These are phyloP conservation scores for Alternaria arborescens DNA, from an alignment of 2,329 filamentous ascomycete genomes.

Conservation along the genomic window DNA sequence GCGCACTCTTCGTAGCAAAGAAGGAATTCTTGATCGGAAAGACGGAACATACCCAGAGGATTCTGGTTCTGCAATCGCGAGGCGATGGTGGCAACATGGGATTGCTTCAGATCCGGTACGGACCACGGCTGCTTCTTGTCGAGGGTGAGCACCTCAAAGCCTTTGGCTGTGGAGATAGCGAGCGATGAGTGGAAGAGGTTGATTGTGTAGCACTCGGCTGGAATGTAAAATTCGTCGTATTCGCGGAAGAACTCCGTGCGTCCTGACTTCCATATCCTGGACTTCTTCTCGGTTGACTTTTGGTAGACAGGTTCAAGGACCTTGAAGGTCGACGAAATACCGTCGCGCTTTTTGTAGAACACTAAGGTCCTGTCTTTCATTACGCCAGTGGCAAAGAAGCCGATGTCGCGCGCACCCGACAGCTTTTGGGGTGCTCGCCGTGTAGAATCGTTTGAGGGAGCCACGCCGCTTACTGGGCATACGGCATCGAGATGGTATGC, in stretches of 20 bases:
- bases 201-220: constrained; percentile 90
- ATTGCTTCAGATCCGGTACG: constrained; percentile 83
- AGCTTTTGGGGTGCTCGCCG: constrained; percentile 91
- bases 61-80: constrained; percentile 81
- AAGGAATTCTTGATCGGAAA: constrained; percentile 81
- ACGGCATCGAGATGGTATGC: constrained; percentile 94
- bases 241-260: constrained; percentile 96
- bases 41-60: constrained; percentile 94
- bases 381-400: constrained; percentile 92
- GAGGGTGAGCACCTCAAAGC: constrained; percentile 93
- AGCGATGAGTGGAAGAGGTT: constrained; percentile 97
- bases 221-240: constrained; percentile 98
- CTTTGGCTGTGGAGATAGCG: constrained; percentile 87
- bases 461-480: constrained; percentile 62
- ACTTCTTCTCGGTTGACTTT: constrained; percentile 85
- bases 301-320: constrained; percentile 96
- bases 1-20: constrained; percentile 95
- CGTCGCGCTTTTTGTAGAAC: constrained; percentile 97
- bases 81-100: constrained; percentile 84
- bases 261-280: constrained; percentile 73
- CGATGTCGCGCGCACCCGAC: constrained; percentile 85
- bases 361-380: constrained; percentile 97
- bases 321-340: constrained; percentile 92
- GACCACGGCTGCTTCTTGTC: constrained; percentile 97
- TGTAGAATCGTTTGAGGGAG: constrained; percentile 74